Conservation (phyloP, 2,329 filamentous ascomycete genomes). For the Aureobasidium sp. region DNA sequence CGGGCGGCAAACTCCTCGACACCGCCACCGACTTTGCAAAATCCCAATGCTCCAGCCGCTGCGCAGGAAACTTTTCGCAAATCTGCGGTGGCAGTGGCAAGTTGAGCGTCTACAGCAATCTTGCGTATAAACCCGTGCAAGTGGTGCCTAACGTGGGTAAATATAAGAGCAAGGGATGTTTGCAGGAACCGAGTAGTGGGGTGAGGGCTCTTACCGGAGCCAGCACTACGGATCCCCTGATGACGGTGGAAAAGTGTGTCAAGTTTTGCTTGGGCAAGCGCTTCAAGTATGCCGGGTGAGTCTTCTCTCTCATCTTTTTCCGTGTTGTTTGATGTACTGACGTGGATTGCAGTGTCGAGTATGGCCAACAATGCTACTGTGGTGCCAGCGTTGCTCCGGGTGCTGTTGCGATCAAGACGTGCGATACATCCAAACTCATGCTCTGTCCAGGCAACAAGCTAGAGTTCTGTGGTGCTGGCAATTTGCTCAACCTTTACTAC, state of each 20-base stretch:
- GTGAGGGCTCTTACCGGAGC: neutral
- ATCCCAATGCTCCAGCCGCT: slow-evolving; percentile 34
- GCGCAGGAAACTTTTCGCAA: slow-evolving; percentile 33
- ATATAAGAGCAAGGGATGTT: slow-evolving; percentile 12
- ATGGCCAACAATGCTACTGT: slow-evolving; percentile 22
- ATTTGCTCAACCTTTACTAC: slow-evolving; percentile 26
- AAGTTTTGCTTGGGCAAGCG: slow-evolving; percentile 24
- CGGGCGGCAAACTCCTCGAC: neutral
- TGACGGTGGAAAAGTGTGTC: slow-evolving; percentile 15
- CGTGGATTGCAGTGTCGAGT: slow-evolving; percentile 14
- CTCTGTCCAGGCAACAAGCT: slow-evolving; percentile 21
- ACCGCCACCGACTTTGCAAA: slow-evolving; percentile 21
- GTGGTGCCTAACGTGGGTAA: slow-evolving; percentile 13
- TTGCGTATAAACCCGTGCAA: slow-evolving; percentile 12
- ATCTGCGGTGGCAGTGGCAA: slow-evolving; percentile 31
- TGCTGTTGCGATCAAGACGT: slow-evolving; percentile 14
- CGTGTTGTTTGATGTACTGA: neutral
- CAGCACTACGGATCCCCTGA: neutral
- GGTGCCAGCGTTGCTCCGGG: slow-evolving; percentile 19
- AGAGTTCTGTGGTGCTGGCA: slow-evolving; percentile 24
- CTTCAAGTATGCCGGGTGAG: slow-evolving; percentile 23
- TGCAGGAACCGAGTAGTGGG: slow-evolving; percentile 6
- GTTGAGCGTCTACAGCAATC: slow-evolving; percentile 29
- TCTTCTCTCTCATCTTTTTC: neutral
- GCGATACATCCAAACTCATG: slow-evolving; percentile 18